Conservation (phyloP, 306 rosid species). For the Luffa acutangula region DNA sequence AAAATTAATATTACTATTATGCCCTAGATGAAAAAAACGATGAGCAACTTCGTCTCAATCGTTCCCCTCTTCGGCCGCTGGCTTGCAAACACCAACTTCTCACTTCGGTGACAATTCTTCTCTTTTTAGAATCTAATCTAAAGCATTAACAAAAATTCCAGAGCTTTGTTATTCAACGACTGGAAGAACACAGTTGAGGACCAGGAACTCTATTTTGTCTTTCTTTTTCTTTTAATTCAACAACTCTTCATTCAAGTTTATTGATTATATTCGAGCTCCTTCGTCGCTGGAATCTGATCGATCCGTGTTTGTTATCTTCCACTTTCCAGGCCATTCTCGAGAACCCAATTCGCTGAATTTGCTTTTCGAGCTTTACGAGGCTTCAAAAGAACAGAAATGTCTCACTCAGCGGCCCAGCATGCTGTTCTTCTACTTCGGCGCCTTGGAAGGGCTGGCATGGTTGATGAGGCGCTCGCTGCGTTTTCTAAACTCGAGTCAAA, state of each 20-base stretch:
- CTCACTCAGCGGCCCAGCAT: slow-evolving; percentile 17
- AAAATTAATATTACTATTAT: too few relatives aligned
- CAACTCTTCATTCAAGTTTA: slow-evolving; percentile 18
- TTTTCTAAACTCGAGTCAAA: slow-evolving; percentile 28
- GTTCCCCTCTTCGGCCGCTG: too few relatives aligned
- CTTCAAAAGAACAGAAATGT: slow-evolving; percentile 17
- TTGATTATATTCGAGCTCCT: slow-evolving; percentile 16
- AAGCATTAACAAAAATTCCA: too few relatives aligned
- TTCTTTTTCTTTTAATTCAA: too few relatives aligned
- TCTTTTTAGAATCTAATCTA: too few relatives aligned
- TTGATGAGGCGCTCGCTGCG: slow-evolving; percentile 29
- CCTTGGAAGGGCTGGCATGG: slow-evolving; percentile 34
- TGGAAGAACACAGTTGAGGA: too few relatives aligned
- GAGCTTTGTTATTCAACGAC: too few relatives aligned
- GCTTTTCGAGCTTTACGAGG: slow-evolving; percentile 30
- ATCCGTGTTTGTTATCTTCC: slow-evolving; percentile 18
- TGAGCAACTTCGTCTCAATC: too few relatives aligned
- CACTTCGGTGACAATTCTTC: too few relatives aligned
- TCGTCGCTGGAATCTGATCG: not conserved
- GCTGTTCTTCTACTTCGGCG: slow-evolving; percentile 26
- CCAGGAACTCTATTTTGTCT: too few relatives aligned
- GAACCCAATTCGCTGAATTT: slow-evolving; percentile 25
- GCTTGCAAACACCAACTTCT: too few relatives aligned
- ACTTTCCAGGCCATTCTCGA: slow-evolving; percentile 39
- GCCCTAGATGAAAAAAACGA: too few relatives aligned